Base-by-base conservation (phyloP, 805 yeast species). In the Wickerhamiella qilinensis region DNA sequence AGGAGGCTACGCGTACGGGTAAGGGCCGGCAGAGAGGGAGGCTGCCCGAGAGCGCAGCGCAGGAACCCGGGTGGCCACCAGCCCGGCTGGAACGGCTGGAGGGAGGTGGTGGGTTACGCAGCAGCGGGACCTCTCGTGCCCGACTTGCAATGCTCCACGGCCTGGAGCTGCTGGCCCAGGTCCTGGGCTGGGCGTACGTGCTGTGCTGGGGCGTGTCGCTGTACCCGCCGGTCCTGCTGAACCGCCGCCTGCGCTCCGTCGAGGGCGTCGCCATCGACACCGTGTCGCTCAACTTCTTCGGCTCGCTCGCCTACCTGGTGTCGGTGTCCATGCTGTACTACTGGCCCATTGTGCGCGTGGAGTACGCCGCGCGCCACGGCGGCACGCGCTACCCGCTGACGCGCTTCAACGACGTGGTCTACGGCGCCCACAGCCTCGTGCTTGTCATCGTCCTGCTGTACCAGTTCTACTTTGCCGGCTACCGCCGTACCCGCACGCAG, bases 351-450 rank as follows among this genome's bases (percentile, higher is more conserved):
- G 61, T 59, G 12, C 49, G 62, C 18, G 47, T 48, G 16, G 60
- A 59, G 43, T 59, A 59, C 38, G 56, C 60, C 15, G 48, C 49
- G 33, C 45, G 57, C 16, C 56, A 54, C 39, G 40, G 53, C 2
- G 50, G 38, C 31, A 37, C 36, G 24, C 44, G 46, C 20, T 47
- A 39, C 43, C 74, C 74, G 1, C 45, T 65, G 18, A 56, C 68
- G 8, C 56, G 69, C 7, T 41, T 50, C 39, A 62, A 65, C 19
- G 74, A 69, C 45, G 53, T 68, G 5, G 57, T 59, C 4, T 69
- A 67, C 45, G 62, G 65, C 2, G 44, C 52, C 24, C 73, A 69
- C 51, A 71, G 72, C 4, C 44, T 62, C 35, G 21, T 59, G 1
- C 42, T 67, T 25, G 59, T 62, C 20, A 16, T 53, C 12, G 43